A percentile compares a stretch with the other conserved stretches of the same genome.
phyloP scores from a whole-genome alignment of 139 green algal genomes.

The Chlorella sp. region DNA sequence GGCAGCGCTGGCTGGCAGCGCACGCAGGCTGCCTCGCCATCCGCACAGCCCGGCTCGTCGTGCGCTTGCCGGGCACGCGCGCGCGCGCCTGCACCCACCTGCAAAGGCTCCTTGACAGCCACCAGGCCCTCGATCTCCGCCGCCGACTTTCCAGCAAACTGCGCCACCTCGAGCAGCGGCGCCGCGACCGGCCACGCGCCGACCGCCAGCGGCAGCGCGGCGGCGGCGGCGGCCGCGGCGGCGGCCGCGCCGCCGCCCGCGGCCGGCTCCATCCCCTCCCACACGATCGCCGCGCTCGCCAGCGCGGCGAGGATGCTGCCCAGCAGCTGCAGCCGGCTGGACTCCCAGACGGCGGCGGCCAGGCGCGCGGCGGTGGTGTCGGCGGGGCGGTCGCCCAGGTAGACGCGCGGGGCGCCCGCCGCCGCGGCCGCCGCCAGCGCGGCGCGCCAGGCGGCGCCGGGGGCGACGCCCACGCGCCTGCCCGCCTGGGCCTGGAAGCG shows the following conservation, averaged over 20 bases:
- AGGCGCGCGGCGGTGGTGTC: conserved; percentile 53
- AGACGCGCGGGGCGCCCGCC: conserved; percentile 38
- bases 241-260: neutral
- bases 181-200: conserved; percentile 59
- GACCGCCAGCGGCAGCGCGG: conserved; percentile 35
- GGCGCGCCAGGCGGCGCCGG: conserved; percentile 70
- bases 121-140: conserved; percentile 81
- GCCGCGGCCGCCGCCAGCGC: conserved; percentile 61
- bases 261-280: neutral
- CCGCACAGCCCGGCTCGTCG: neutral
- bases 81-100: conserved; percentile 1
- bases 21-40: neutral
- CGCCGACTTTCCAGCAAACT: conserved; percentile 53
- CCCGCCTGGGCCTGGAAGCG: conserved; percentile 56
- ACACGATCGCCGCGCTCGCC: conserved; percentile 1
- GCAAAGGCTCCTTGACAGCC: conserved; percentile 64
- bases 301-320: conserved; percentile 18
- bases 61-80: neutral
- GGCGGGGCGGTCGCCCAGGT: conserved; percentile 66
- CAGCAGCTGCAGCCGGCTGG: conserved; percentile 2
- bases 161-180: conserved; percentile 67
- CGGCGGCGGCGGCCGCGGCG: conserved; percentile 14
- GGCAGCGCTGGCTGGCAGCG: too few species aligned
- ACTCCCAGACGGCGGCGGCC: conserved; percentile 42
- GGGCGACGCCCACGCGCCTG: conserved; percentile 49